Percentiles rank a stretch among this genome's conserved stretches.
These are phyloP conservation scores for Sphagnum magellanicum DNA, from an alignment of 228 moss, liverwort and hornwort genomes.

Conservation along the genomic window DNA sequence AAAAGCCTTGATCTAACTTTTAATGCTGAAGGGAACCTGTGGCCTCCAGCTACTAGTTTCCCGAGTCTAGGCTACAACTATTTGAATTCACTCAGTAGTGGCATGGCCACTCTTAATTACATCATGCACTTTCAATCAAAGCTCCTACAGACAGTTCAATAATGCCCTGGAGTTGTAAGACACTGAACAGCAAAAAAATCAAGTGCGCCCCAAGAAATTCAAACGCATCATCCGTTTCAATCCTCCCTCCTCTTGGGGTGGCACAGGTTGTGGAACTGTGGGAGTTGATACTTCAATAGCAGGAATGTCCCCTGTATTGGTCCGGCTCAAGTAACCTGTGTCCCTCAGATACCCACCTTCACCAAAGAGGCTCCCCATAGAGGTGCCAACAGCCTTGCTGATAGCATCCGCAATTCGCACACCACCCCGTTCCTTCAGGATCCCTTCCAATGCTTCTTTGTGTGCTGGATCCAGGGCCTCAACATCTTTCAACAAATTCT, in stretches of 20 bases:
- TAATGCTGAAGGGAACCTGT: too few relatives aligned
- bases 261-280: constrained; percentile 19
- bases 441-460: constrained; percentile 94
- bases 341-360: constrained; percentile 89
- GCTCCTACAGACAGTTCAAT: too few relatives aligned
- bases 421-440: constrained; percentile 76
- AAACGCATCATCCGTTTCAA: constrained; percentile 80
- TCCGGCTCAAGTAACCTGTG: constrained; percentile 47
- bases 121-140: too few relatives aligned
- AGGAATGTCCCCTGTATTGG: constrained; percentile 38
- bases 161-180: too few relatives aligned
- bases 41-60: too few relatives aligned
- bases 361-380: constrained; percentile 95
- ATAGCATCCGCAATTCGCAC: constrained; percentile 75
- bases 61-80: too few relatives aligned
- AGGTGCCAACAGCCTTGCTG: constrained; percentile 76
- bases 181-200: too few relatives aligned
- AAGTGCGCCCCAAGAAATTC: constrained; percentile 47
- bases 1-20: too few relatives aligned
- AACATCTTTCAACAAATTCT: constrained; percentile 82
- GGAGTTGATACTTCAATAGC: constrained; percentile 29
- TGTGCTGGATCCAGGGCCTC: constrained; percentile 97
- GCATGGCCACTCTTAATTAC: too few relatives aligned
- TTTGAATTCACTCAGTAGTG: too few relatives aligned
- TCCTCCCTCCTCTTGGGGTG: constrained; percentile 69